These are phyloP conservation scores for Fonsecaea monophora DNA, from an alignment of 2,329 filamentous ascomycete genomes.

Conservation along the genomic window DNA sequence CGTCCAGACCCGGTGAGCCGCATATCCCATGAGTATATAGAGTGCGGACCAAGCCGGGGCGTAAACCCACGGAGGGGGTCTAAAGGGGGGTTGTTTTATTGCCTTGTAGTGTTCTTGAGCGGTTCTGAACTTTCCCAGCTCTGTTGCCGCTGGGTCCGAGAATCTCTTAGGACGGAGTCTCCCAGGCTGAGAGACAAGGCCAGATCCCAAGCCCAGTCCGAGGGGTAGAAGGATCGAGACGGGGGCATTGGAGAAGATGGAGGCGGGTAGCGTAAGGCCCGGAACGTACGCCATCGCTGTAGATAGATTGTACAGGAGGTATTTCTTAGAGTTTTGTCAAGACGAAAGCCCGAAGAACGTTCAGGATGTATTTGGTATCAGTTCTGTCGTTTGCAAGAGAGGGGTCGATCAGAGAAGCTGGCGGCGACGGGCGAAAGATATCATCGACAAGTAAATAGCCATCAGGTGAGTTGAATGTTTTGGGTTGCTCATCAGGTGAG, in stretches of 20 bases:
- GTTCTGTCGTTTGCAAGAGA: not conserved
- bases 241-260: conserved; percentile 74
- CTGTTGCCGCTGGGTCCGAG: conserved; percentile 33
- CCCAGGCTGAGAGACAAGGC: conserved; percentile 67
- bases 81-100: conserved; percentile 57
- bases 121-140: conserved; percentile 39
- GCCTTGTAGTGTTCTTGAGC: conserved; percentile 48
- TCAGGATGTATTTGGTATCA: not conserved
- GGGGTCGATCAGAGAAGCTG: not conserved
- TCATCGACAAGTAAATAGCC: not conserved
- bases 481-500: conserved; percentile 8
- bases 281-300: conserved; percentile 76
- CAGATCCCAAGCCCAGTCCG: conserved; percentile 73
- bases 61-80: conserved; percentile 64
- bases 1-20: conserved; percentile 77
- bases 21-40: conserved; percentile 82
- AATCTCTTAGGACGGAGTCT: conserved; percentile 33
- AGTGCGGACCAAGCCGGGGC: conserved; percentile 65
- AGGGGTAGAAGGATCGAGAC: conserved; percentile 78
- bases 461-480: conserved; percentile 8
- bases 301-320: not conserved
- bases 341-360: not conserved
- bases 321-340: not conserved
- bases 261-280: conserved; percentile 74
- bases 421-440: not conserved